These are phyloP conservation scores for Microdochium trichocladiopsis DNA, from an alignment of 2,329 filamentous ascomycete genomes.

Conservation along the genomic window DNA sequence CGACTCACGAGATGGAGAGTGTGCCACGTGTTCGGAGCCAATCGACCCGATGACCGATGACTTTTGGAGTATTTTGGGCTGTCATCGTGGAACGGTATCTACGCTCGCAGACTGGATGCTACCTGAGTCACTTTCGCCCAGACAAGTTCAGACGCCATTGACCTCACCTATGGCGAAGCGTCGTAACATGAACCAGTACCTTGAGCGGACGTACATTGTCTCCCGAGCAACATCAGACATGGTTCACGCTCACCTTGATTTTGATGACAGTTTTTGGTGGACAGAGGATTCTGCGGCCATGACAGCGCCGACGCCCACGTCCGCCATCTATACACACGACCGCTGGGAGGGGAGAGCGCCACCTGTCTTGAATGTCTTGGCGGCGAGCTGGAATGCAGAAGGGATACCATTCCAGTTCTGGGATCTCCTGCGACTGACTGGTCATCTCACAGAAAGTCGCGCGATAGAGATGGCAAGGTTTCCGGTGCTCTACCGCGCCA, in stretches of 20 bases:
- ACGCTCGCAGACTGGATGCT: conserved; percentile 41
- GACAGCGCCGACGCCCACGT: conserved; percentile 28
- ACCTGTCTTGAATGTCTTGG: conserved; percentile 41
- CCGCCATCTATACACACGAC: conserved; percentile 24
- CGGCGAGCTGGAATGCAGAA: conserved; percentile 43
- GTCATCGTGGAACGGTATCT: conserved; percentile 39
- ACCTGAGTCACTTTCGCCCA: conserved; percentile 39
- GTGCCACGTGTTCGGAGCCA: conserved; percentile 35
- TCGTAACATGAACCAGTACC: conserved; percentile 43
- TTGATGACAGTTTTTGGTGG: conserved; percentile 52
- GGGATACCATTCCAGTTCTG: conserved; percentile 43
- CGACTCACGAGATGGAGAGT: conserved; percentile 38
- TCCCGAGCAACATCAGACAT: conserved; percentile 30
- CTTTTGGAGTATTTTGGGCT: conserved; percentile 43
- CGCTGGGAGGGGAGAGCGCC: conserved; percentile 25
- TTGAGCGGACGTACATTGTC: conserved; percentile 37
- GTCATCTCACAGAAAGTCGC: conserved; percentile 39
- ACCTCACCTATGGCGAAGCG: conserved; percentile 41
- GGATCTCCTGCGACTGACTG: conserved; percentile 42
- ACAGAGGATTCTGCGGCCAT: conserved; percentile 39
- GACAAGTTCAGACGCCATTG: conserved; percentile 40
- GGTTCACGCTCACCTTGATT: conserved; percentile 40
- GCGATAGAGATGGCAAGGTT: conserved; percentile 39
- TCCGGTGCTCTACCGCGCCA: conserved; percentile 45
- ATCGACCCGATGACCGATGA: conserved; percentile 28